phyloP scores from a whole-genome alignment of 106 monocot genomes.

The Chionographis japonica region DNA sequence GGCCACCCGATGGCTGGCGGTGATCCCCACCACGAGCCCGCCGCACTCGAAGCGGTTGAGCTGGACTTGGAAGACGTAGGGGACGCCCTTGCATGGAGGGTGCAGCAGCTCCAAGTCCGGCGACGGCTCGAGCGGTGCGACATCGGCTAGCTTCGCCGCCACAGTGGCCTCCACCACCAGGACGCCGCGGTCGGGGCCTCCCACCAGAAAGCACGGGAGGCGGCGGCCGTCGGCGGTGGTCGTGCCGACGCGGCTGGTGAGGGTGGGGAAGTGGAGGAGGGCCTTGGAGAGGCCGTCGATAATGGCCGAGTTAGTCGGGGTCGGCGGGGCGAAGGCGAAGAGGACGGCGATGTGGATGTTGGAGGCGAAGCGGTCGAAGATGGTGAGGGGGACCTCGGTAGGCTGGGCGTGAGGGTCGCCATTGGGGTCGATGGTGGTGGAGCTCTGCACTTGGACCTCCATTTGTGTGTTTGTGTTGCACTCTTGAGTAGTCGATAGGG shows the following conservation, averaged over 20 bases:
- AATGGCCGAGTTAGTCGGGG: constrained; percentile 4
- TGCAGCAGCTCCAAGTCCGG: constrained; percentile 22
- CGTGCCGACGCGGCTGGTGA: constrained; percentile 4
- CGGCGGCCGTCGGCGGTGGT: not conserved
- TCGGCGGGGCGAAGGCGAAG: constrained; percentile 14
- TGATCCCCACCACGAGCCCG: constrained; percentile 45
- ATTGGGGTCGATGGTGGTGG: not conserved
- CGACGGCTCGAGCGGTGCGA: constrained; percentile 22
- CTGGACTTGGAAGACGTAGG: constrained; percentile 39
- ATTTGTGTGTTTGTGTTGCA: not conserved
- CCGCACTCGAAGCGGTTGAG: constrained; percentile 54
- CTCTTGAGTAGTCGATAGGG: too few relatives aligned
- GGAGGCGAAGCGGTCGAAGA: constrained; percentile 17
- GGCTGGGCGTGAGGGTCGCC: not conserved
- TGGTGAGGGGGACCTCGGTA: constrained; percentile 3
- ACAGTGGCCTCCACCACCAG: constrained; percentile 36
- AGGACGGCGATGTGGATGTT: constrained; percentile 21
- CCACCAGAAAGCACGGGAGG: constrained; percentile 5
- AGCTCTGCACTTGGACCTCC: constrained; percentile 3
- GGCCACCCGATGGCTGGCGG: constrained; percentile 40
- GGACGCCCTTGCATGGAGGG: constrained; percentile 10
- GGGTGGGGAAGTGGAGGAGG: constrained; percentile 3
- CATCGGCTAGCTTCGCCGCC: constrained; percentile 14
- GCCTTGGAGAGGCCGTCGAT: constrained; percentile 9
- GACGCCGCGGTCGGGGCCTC: constrained; percentile 24